Percentiles rank a stretch among this genome's conserved stretches.
Evolutionary conservation across 2,329 filamentous ascomycete species (phyloP).

Genomic region (Diaporthe citriasiana): DNA sequence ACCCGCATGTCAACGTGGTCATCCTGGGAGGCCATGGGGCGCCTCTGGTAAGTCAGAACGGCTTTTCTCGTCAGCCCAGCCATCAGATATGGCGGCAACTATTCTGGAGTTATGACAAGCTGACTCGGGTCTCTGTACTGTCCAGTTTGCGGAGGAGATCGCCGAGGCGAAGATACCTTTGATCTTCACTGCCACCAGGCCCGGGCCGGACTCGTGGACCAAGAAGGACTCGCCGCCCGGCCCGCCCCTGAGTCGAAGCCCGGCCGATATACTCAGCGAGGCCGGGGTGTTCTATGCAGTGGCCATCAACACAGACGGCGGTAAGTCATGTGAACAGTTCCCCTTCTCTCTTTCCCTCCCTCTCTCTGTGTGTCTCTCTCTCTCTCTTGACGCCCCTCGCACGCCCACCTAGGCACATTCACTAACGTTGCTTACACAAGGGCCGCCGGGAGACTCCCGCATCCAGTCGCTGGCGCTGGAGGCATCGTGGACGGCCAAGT

Average conservation of each 20-base stretch:
- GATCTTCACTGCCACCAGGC: slow-evolving; percentile 57
- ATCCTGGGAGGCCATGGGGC: slow-evolving; percentile 57
- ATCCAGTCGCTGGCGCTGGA: slow-evolving; percentile 57
- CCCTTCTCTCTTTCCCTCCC: no score
- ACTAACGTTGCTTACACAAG: slow-evolving; percentile 38
- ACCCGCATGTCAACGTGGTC: slow-evolving; percentile 52
- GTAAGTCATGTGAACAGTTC: slow-evolving; percentile 4
- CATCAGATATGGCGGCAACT: background rate
- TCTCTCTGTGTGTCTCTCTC: no score
- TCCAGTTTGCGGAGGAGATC: slow-evolving; percentile 55
- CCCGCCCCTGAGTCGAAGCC: slow-evolving; percentile 57
- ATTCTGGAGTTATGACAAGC: background rate
- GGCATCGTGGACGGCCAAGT: slow-evolving; percentile 58
- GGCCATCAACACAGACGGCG: slow-evolving; percentile 48
- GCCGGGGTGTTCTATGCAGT: slow-evolving; percentile 57
- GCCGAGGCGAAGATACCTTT: slow-evolving; percentile 57
- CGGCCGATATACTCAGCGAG: slow-evolving; percentile 55
- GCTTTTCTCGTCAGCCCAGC: background rate
- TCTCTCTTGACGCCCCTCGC: no score
- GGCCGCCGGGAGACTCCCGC: slow-evolving; percentile 52
- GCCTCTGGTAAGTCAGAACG: slow-evolving; percentile 50
- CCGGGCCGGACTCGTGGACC: slow-evolving; percentile 53
- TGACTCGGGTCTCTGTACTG: background rate
- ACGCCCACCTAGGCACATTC: no score
- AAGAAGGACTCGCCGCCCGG: slow-evolving; percentile 56